These are phyloP conservation scores for Casaregolazyma suthepensis DNA, from an alignment of 1,139 yeast genomes.

Conservation along the genomic window DNA sequence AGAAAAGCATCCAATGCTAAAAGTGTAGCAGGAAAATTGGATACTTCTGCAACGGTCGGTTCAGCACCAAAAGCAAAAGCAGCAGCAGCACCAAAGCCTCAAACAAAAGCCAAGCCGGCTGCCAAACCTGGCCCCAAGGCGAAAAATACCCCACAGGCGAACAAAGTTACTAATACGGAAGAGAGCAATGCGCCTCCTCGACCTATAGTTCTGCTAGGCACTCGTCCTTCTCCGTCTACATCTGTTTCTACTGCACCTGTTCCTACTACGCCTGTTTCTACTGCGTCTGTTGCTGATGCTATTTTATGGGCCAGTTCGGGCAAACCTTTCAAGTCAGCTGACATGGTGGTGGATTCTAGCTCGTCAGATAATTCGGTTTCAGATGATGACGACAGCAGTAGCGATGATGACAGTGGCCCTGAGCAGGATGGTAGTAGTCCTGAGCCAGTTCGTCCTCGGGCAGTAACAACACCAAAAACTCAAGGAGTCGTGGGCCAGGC, in stretches of 20 bases:
- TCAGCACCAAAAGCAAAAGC: neutral
- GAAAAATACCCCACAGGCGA: neutral
- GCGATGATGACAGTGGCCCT: conserved; percentile 13
- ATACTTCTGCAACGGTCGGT: neutral
- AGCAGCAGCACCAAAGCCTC: neutral
- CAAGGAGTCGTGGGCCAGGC: neutral
- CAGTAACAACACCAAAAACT: conserved; percentile 16
- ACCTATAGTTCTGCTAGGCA: neutral
- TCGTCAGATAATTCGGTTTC: conserved; percentile 9
- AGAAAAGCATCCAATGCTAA: conserved; percentile 1
- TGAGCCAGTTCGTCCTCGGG: conserved; percentile 18
- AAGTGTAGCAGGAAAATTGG: neutral
- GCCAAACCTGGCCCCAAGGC: neutral
- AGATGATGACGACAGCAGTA: conserved; percentile 14
- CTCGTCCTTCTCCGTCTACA: neutral
- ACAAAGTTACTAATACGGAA: neutral
- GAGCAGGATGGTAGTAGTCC: conserved; percentile 13
- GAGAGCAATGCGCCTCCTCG: conserved; percentile 4
- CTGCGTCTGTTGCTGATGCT: neutral
- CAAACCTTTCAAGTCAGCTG: neutral
- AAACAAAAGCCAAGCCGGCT: neutral
- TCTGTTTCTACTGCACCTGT: neutral
- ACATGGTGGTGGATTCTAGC: neutral
- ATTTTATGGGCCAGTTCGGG: neutral
- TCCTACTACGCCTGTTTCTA: neutral